Base-by-base conservation (phyloP, 148 eudicot genomes). In the Diospyros lotus region DNA sequence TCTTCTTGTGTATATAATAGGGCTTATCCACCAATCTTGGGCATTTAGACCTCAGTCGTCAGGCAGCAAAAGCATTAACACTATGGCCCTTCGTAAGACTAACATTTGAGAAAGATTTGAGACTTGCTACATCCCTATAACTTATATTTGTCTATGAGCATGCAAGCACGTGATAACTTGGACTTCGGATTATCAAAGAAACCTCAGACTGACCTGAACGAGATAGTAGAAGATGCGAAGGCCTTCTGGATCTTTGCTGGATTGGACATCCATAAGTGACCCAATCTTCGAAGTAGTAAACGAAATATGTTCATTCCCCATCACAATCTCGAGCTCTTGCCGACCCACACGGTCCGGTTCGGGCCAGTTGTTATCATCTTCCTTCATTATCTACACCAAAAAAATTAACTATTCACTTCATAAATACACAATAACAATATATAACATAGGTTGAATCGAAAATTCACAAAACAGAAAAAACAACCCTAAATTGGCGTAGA, bases 271-370 rank as follows among this genome's bases (percentile, higher is more conserved):
- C 76, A 87, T 83, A 58, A 87, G 90, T 4, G 90, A 85, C 62
- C 88, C 88, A 81, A 87, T 87, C 82, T 87, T 87, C 0, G 90
- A 87, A 73, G 90, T 87, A 4, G 90, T 81, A 61, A 87, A 87
- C 61, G 90, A 87, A 63, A 87, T 87, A 72, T 87, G 90, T 75
- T 87, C 90, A 80, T 87, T 82, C 28, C 86, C 88, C 86, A 87
- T 85, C 76, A 87, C 90, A 79, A 87, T 87, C 80, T 87, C 90
- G 69, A 87, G 88, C 86, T 87, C 90, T 69, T 85, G 90, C 72
- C 88, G 73, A 39, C 90, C 88, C 51, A 87, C 84, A 54, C 86
- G 86, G 84, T 87, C 88, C 14, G 88, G 90, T 75, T 81, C 86
- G 17, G 90, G 88, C 90, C 90, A 87, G 46, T 76, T 82, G 73